Evolutionary conservation across 164 flowering plant genomes (phyloP).

Genomic region (Litsea cubeba): DNA sequence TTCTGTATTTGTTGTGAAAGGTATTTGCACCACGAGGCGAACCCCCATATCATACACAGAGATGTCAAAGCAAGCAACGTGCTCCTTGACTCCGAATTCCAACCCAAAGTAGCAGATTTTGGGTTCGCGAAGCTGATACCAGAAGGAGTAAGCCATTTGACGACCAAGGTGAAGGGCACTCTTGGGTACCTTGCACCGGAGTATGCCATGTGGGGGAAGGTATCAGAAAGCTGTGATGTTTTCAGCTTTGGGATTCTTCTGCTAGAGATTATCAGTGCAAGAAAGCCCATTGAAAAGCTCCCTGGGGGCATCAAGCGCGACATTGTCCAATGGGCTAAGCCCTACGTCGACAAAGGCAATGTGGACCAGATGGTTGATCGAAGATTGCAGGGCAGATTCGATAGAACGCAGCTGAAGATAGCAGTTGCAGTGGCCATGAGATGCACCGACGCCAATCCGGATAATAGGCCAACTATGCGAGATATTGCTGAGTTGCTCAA

Average conservation of each 20-base stretch:
- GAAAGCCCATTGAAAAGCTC: constrained; percentile 60
- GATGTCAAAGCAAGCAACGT: constrained; percentile 82
- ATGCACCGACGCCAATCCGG: constrained; percentile 46
- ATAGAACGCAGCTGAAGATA: constrained; percentile 27
- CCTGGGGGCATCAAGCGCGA: constrained; percentile 53
- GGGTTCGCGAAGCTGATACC: constrained; percentile 76
- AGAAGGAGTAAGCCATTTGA: constrained; percentile 58
- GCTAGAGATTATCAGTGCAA: constrained; percentile 53
- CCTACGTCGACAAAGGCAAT: constrained; percentile 40
- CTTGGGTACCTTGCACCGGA: constrained; percentile 75
- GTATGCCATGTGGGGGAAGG: constrained; percentile 88
- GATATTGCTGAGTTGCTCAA: constrained; percentile 52
- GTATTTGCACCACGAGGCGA: constrained; percentile 74
- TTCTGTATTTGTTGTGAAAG: constrained; percentile 15
- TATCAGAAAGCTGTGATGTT: constrained; percentile 80
- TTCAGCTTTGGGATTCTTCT: constrained; percentile 71
- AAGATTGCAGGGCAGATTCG: constrained; percentile 47
- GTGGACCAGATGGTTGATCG: constrained; percentile 53
- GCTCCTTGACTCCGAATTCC: constrained; percentile 52
- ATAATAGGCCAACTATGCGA: constrained; percentile 55
- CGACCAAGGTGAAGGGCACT: constrained; percentile 73
- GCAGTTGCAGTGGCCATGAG: constrained; percentile 34
- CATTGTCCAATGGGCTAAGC: constrained; percentile 66
- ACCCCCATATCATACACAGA: constrained; percentile 72
- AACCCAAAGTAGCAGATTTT: constrained; percentile 73